phyloP scores from a whole-genome alignment of 2,329 filamentous ascomycete species.

The Neofusicoccum laricinum region DNA sequence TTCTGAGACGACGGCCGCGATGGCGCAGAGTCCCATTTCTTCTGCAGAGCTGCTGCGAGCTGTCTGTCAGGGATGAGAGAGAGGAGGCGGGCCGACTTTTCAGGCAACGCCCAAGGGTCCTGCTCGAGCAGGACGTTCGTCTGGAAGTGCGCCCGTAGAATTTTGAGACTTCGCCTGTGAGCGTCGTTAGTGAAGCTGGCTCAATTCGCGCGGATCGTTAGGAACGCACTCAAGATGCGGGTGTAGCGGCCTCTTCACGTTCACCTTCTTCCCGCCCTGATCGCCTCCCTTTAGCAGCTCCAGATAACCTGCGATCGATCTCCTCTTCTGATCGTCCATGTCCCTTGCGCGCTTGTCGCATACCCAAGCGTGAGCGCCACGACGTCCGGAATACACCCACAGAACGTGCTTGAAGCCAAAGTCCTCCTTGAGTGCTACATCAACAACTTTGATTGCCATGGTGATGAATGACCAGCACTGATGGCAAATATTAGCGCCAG shows the following conservation, averaged over 20 bases:
- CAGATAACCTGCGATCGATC: slow-evolving; percentile 83
- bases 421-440: slow-evolving; percentile 82
- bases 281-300: slow-evolving; percentile 85
- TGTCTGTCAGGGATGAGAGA: slow-evolving; percentile 77
- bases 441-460: slow-evolving; percentile 94
- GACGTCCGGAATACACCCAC: slow-evolving; percentile 96
- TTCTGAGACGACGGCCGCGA: slow-evolving; percentile 74
- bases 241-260: slow-evolving; percentile 79
- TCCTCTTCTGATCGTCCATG: slow-evolving; percentile 81
- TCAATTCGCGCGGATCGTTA: neutral
- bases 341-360: slow-evolving; percentile 83
- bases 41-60: slow-evolving; percentile 74
- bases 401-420: slow-evolving; percentile 96
- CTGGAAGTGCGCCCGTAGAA: slow-evolving; percentile 81
- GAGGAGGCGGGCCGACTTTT: slow-evolving; percentile 74
- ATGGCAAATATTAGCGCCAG: slow-evolving; percentile 85
- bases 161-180: slow-evolving; percentile 72
- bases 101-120: slow-evolving; percentile 74
- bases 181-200: neutral
- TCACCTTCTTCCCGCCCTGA: slow-evolving; percentile 83
- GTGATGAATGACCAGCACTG: slow-evolving; percentile 98
- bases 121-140: slow-evolving; percentile 77
- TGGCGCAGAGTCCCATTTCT: slow-evolving; percentile 87
- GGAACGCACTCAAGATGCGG: slow-evolving; percentile 71
- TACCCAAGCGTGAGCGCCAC: slow-evolving; percentile 97